Conservation (phyloP, 2,329 filamentous ascomycete genomes). For the Lachnellula subtilissima region DNA sequence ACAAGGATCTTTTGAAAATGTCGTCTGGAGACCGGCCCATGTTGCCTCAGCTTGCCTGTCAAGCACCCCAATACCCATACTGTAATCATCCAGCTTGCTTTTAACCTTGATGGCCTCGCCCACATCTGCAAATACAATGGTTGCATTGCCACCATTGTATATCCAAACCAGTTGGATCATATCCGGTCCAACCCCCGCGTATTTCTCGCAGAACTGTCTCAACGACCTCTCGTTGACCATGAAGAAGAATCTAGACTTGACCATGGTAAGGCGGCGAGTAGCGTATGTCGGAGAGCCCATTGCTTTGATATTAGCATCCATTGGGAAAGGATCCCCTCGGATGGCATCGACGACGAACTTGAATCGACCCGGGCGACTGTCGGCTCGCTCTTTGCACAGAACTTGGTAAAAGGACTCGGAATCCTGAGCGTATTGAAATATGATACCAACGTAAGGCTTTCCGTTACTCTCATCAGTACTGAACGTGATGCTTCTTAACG, state of each 20-base stretch:
- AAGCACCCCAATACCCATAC: background rate
- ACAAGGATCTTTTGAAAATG: slow-evolving; percentile 27
- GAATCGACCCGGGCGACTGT: slow-evolving; percentile 19
- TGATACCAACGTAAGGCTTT: slow-evolving; percentile 21
- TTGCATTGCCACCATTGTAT: slow-evolving; percentile 32
- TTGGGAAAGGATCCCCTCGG: slow-evolving; percentile 20
- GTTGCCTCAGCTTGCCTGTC: slow-evolving; percentile 9
- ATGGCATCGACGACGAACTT: slow-evolving; percentile 24
- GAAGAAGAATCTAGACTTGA: slow-evolving; percentile 30
- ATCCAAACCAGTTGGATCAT: slow-evolving; percentile 26
- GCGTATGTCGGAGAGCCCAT: slow-evolving; percentile 24
- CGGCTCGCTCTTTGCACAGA: slow-evolving; percentile 16
- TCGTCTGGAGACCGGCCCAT: slow-evolving; percentile 23
- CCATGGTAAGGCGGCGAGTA: slow-evolving; percentile 28
- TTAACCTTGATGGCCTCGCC: slow-evolving; percentile 25
- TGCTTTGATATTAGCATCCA: slow-evolving; percentile 19
- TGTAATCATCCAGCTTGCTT: slow-evolving; percentile 19
- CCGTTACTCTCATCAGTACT: slow-evolving; percentile 19
- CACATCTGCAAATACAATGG: slow-evolving; percentile 29
- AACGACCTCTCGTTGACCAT: slow-evolving; percentile 22
- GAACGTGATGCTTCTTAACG: slow-evolving; percentile 26
- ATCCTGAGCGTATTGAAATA: slow-evolving; percentile 26
- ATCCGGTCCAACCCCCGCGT: slow-evolving; percentile 18
- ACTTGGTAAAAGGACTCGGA: slow-evolving; percentile 21
- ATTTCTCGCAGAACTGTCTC: slow-evolving; percentile 19